Evolutionary conservation across 139 green algal genomes (phyloP), one percentile per base, ranked within the genome.

Genomic region (Spirogloea muscicola): DNA sequence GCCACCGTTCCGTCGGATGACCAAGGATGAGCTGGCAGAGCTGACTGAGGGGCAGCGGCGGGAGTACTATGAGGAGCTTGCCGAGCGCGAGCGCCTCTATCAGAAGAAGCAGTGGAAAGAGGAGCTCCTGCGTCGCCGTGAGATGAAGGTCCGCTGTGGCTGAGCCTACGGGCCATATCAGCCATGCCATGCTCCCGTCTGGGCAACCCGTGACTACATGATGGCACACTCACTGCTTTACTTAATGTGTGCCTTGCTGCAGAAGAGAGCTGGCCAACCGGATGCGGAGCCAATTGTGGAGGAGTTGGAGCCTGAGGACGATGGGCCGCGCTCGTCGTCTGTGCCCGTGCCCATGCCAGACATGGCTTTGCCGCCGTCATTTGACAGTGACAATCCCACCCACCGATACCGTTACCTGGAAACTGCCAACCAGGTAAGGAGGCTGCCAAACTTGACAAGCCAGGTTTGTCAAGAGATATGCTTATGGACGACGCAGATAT

Each of bases 371-470:
- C 84, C 82, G 34, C 90, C 88, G 33, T 82, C 81, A 2, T 94
- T 94, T 81, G 90, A 94, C 84, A 66, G 72, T 34, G 86, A 92
- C 21, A 81, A 68, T 58, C 77, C 60, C 33, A 51, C 46, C 18
- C 84, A 94, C 77, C 86, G 86, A 41, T 94, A 91, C 77, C 80
- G 86, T 58, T 87, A 84, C 79, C 62, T 94, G 37, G 89, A 94
- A 68, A 72, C 64, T 33, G 57, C 71, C 39, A 65, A 74, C 49
- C n/a, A n/a, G n/a, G n/a, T n/a, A n/a, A n/a, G n/a, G n/a, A n/a
- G n/a, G n/a, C n/a, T n/a, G n/a, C n/a, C n/a, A n/a, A n/a, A n/a
- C n/a, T n/a, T n/a, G n/a, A n/a, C n/a, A n/a, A n/a, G n/a, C n/a
- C n/a, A n/a, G n/a, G n/a, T n/a, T n/a, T n/a, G n/a, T n/a, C n/a